These are phyloP conservation scores for Fusarium nelsonii DNA, from an alignment of 2,329 filamentous ascomycete species.

Conservation along the genomic window DNA sequence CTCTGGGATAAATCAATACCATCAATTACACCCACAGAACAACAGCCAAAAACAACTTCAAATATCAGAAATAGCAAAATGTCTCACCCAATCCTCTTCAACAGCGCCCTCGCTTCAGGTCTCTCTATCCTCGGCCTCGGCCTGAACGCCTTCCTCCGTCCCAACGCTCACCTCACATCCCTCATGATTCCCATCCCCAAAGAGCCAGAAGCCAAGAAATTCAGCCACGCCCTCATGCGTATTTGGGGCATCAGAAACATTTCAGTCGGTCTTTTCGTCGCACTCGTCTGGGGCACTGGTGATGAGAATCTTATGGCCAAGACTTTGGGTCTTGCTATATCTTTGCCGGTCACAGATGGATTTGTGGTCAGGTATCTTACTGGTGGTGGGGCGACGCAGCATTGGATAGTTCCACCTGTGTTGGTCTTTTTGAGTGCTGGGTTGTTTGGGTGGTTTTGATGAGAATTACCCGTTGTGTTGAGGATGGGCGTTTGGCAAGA, in stretches of 20 bases:
- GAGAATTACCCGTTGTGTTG: background rate
- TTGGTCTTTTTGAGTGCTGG: slow-evolving; percentile 5
- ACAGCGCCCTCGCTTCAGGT: slow-evolving; percentile 7
- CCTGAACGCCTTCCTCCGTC: slow-evolving; percentile 21
- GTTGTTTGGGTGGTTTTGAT: slow-evolving; percentile 14
- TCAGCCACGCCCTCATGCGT: slow-evolving; percentile 14
- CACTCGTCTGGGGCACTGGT: accelerated
- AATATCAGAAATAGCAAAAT: background rate
- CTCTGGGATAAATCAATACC: background rate
- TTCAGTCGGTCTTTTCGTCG: slow-evolving; percentile 8
- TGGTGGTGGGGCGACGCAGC: slow-evolving; percentile 15
- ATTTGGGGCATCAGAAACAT: slow-evolving; percentile 30
- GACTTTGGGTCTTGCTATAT: background rate
- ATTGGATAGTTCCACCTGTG: slow-evolving; percentile 25
- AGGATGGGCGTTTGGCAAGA: too few species aligned
- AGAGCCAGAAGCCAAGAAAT: slow-evolving; percentile 13
- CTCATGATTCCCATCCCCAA: slow-evolving; percentile 20
- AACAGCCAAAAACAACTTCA: background rate
- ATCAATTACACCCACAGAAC: background rate
- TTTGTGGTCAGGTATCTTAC: slow-evolving; percentile 13
- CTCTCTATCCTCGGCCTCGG: slow-evolving; percentile 17
- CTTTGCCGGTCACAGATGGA: slow-evolving; percentile 14
- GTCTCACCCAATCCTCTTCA: slow-evolving; percentile 20
- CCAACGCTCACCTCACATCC: slow-evolving; percentile 1
- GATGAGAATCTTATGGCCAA: slow-evolving; percentile 8